Conservation (phyloP, 331 rosid genomes). For the Dryas integrifolia region DNA sequence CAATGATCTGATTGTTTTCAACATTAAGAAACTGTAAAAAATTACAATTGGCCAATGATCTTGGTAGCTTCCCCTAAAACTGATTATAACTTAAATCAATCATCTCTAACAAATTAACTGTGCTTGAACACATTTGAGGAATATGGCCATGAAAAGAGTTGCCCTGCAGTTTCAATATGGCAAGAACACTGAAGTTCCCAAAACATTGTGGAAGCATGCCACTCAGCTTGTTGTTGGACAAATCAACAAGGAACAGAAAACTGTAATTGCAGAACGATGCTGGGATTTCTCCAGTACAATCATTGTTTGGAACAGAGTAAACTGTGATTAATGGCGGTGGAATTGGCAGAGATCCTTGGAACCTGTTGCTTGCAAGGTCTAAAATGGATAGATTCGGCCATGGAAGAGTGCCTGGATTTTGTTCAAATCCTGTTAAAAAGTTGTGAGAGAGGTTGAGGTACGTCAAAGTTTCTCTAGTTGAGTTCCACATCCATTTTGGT, state of each 20-base stretch:
- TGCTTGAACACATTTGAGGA: background rate
- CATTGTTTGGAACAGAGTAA: too few species aligned
- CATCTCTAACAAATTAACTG: background rate
- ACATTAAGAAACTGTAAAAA: background rate
- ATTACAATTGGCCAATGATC: constrained; percentile 5
- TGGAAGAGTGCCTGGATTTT: background rate
- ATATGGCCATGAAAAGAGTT: constrained; percentile 9
- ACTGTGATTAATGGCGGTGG: too few species aligned
- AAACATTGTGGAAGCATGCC: constrained; percentile 7
- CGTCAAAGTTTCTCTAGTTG: background rate
- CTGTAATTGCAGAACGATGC: constrained; percentile 2
- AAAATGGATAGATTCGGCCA: too few species aligned
- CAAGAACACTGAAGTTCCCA: background rate
- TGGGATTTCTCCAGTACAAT: constrained; percentile 7
- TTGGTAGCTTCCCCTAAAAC: constrained; percentile 13
- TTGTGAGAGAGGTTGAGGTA: background rate
- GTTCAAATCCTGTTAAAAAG: constrained; percentile 7
- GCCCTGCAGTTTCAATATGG: background rate
- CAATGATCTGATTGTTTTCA: background rate
- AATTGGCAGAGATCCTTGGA: too few species aligned
- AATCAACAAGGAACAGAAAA: background rate
- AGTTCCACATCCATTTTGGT: constrained; percentile 11
- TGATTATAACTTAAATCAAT: constrained; percentile 4
- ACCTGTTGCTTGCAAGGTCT: too few species aligned
- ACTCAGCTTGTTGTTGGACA: constrained; percentile 1